Conservation (phyloP, 2,329 filamentous ascomycete genomes). For the Botrytis pseudocinerea region DNA sequence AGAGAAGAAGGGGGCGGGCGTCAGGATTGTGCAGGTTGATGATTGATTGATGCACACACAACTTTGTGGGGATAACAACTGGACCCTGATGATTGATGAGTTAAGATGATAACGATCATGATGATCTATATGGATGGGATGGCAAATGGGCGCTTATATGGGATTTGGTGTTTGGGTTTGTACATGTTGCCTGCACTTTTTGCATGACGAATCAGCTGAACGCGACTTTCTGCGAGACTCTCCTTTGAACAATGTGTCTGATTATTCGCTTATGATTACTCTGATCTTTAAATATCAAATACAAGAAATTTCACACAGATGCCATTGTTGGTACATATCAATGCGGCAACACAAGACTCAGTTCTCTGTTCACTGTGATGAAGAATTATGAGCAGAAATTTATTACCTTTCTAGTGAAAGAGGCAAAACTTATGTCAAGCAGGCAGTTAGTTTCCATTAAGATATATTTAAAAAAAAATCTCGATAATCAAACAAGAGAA, state of each 20-base stretch:
- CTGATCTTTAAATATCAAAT: not conserved
- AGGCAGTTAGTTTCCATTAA: not conserved
- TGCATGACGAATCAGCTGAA: not conserved
- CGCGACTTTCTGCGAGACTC: not conserved
- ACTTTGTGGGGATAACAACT: not conserved
- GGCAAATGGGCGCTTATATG: slow-evolving; percentile 7
- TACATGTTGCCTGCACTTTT: not conserved
- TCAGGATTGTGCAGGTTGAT: slow-evolving; percentile 22
- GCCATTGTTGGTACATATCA: not conserved
- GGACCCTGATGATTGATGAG: slow-evolving; percentile 17
- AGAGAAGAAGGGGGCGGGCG: slow-evolving; percentile 30
- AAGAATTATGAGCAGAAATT: not conserved
- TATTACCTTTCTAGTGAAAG: not conserved
- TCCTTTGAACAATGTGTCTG: not conserved
- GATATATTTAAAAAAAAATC: not conserved
- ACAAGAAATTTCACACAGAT: not conserved
- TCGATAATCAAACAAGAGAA: not conserved
- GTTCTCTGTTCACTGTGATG: not conserved
- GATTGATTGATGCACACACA: slow-evolving; percentile 19
- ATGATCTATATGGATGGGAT: slow-evolving; percentile 3
- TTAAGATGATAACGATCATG: slow-evolving; percentile 13
- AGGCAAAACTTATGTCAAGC: not conserved
- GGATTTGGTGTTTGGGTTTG: not conserved
- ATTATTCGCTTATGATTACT: not conserved
- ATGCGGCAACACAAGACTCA: not conserved